Conservation (phyloP, 192 early-diverging fungal genomes). For the Jimgerdemannia flammicorona region DNA sequence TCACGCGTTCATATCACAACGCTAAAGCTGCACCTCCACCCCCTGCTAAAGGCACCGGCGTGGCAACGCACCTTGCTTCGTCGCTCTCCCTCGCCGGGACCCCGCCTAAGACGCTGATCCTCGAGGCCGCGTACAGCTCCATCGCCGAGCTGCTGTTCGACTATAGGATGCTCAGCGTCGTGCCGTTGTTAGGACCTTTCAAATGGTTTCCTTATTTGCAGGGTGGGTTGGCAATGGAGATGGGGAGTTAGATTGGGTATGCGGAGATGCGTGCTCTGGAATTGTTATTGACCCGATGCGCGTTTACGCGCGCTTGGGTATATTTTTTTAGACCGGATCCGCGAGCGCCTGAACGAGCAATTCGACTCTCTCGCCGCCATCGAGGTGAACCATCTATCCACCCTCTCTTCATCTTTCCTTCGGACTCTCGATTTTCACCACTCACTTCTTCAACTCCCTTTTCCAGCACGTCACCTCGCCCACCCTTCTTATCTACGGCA, state of each 20-base stretch:
- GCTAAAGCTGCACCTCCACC: no score
- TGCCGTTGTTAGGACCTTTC: slow-evolving; percentile 26
- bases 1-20: not conserved
- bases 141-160: slow-evolving; percentile 29
- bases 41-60: not conserved
- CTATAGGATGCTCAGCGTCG: slow-evolving; percentile 18
- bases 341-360: slow-evolving; percentile 14
- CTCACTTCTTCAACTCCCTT: not conserved
- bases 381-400: slow-evolving; percentile 11
- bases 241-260: not conserved
- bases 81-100: not conserved
- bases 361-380: slow-evolving; percentile 33
- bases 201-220: slow-evolving; percentile 15
- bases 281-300: no score
- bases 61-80: not conserved
- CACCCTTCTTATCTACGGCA: slow-evolving; percentile 23
- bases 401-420: not conserved
- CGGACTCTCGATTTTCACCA: not conserved
- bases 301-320: no score
- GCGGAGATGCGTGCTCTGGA: not conserved
- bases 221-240: slow-evolving; percentile 8
- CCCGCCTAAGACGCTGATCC: slow-evolving; percentile 24
- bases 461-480: slow-evolving; percentile 22
- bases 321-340: slow-evolving; percentile 15
- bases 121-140: slow-evolving; percentile 33